Evolutionary conservation across 345 rosid genomes (phyloP).

Genomic region (Litchi chinensis): DNA sequence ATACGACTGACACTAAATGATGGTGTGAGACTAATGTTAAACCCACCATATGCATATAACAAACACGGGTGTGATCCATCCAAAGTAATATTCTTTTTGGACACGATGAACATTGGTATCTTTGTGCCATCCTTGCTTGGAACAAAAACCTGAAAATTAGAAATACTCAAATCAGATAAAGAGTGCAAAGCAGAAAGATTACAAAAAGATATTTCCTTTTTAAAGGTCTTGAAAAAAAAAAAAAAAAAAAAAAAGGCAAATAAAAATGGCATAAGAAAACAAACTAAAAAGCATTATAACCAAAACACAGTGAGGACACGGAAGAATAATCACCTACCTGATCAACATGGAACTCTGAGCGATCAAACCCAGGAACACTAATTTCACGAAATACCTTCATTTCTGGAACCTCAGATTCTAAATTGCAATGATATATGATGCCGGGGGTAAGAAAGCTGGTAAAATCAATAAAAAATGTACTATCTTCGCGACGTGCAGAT

Average conservation of each 20-base stretch:
- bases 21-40: constrained; percentile 71
- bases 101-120: constrained; percentile 80
- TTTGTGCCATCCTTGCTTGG: constrained; percentile 80
- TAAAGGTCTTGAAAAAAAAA: neutral
- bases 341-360: constrained; percentile 61
- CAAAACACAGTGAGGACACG: neutral
- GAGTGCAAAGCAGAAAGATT: neutral
- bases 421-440: constrained; percentile 74
- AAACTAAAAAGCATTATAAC: neutral
- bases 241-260: neutral
- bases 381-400: constrained; percentile 81
- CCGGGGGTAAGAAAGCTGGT: constrained; percentile 90
- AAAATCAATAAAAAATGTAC: constrained; percentile 58
- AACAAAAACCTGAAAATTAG: constrained; percentile 61
- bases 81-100: constrained; percentile 53
- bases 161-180: constrained; percentile 12
- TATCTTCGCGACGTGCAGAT: constrained; percentile 69
- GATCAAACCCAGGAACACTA: constrained; percentile 73
- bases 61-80: constrained; percentile 93
- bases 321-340: constrained; percentile 74
- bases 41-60: constrained; percentile 94
- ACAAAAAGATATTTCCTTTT: neutral
- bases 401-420: constrained; percentile 51
- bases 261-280: neutral
- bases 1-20: constrained; percentile 69